These are phyloP conservation scores for Rhodotorula sphaerocarpa DNA, from an alignment of 768 basidiomycete species.

Conservation along the genomic window DNA sequence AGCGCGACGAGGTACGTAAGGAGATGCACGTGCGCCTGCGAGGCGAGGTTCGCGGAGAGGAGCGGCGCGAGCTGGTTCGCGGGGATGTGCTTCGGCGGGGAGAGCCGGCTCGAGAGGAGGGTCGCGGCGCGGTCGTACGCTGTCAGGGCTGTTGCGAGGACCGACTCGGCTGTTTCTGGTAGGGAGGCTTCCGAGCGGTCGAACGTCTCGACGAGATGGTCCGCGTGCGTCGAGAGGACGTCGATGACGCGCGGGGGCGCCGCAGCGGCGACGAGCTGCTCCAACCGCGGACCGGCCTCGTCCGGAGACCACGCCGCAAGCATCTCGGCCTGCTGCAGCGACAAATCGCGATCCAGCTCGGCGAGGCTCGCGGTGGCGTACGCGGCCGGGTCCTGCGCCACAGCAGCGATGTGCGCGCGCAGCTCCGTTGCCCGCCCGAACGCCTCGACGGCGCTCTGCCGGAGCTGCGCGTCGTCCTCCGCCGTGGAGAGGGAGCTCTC, in stretches of 20 bases:
- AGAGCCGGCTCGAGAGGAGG: constrained; percentile 23
- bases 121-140: constrained; percentile 8
- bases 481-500: background rate
- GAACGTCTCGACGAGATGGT: constrained; percentile 27
- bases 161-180: background rate
- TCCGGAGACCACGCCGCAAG: background rate
- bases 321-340: constrained; percentile 1
- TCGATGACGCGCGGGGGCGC: background rate
- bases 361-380: no score
- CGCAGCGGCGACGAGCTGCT: background rate
- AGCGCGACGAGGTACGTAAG: constrained; percentile 4
- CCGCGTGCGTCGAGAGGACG: constrained; percentile 23
- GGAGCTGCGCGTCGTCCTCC: background rate
- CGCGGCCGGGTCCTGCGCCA: background rate
- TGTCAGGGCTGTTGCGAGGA: background rate
- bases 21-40: constrained; percentile 21
- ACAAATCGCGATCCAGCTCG: constrained; percentile 26
- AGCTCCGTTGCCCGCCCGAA: constrained; percentile 17
- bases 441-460: background rate
- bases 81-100: constrained; percentile 19
- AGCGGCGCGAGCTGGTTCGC: constrained; percentile 16
- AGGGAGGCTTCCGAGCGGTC: background rate
- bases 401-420: background rate
- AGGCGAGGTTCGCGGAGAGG: constrained; percentile 26
- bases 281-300: constrained; percentile 7